Percentiles rank a stretch among this genome's conserved stretches.
These are phyloP conservation scores for Hortiboletus flavorubellus DNA, from an alignment of 768 basidiomycete genomes.

Conservation along the genomic window DNA sequence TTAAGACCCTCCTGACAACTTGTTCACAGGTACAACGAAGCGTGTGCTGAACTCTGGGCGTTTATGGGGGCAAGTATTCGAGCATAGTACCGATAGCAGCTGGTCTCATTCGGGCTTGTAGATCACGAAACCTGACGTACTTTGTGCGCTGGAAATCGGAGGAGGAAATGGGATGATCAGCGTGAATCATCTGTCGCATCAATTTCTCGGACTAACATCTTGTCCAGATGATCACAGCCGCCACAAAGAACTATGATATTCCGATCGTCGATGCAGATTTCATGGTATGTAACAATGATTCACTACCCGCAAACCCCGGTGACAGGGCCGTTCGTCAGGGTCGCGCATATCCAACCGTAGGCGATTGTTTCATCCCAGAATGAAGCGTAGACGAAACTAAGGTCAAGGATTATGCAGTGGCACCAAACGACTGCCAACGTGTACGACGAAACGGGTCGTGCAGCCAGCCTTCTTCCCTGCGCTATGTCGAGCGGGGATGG, in stretches of 20 bases:
- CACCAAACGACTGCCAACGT: conserved; percentile 33
- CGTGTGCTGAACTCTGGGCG: conserved; percentile 28
- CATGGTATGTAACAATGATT: conserved; percentile 30
- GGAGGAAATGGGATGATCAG: conserved; percentile 45
- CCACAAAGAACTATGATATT: conserved; percentile 35
- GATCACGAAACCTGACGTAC: conserved; percentile 35
- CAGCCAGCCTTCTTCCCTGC: conserved; percentile 29
- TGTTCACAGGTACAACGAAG: conserved; percentile 31
- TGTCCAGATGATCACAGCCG: conserved; percentile 34
- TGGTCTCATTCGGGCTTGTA: conserved; percentile 7
- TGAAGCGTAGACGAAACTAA: conserved; percentile 4
- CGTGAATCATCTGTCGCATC: conserved; percentile 21
- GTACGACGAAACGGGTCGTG: conserved; percentile 26
- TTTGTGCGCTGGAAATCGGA: conserved; percentile 40
- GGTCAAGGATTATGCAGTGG: conserved; percentile 15
- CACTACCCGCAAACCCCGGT: background rate
- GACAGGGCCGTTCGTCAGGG: conserved; percentile 26
- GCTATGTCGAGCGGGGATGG: conserved; percentile 38
- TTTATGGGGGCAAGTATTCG: conserved; percentile 23
- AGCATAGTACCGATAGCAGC: background rate
- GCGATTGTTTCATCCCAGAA: conserved; percentile 13
- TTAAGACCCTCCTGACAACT: background rate
- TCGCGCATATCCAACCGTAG: conserved; percentile 33
- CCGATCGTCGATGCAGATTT: conserved; percentile 45
- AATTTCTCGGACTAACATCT: conserved; percentile 9